These are phyloP conservation scores for Triticum turgidum DNA, from an alignment of 176 grass and related monocot species.

Conservation along the genomic window DNA sequence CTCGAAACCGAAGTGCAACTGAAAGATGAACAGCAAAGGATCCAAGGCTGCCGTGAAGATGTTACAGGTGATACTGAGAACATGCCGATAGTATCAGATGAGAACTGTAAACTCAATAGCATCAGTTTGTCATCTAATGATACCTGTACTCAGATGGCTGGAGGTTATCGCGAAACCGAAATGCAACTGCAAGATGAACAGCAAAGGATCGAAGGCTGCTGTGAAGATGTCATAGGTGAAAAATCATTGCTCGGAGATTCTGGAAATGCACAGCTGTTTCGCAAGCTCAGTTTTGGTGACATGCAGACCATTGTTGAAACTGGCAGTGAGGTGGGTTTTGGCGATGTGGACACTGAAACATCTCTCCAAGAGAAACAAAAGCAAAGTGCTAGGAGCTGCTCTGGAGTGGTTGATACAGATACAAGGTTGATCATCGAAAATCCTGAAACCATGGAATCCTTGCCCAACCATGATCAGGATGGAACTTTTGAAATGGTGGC, in stretches of 20 bases:
- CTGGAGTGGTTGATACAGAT: slow-evolving; percentile 26
- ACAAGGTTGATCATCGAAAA: slow-evolving; percentile 11
- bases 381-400: not conserved
- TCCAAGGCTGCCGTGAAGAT: slow-evolving; percentile 17
- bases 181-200: slow-evolving; percentile 8
- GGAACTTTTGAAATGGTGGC: slow-evolving; percentile 16
- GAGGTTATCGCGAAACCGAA: slow-evolving; percentile 8
- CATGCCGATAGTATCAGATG: slow-evolving; percentile 19
- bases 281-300: not conserved
- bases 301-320: slow-evolving; percentile 3
- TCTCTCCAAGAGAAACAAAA: slow-evolving; percentile 24
- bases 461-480: not conserved
- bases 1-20: slow-evolving; percentile 19
- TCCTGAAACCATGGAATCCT: slow-evolving; percentile 26
- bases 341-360: slow-evolving; percentile 19
- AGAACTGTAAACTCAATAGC: slow-evolving; percentile 1
- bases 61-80: too few species aligned
- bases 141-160: slow-evolving; percentile 9
- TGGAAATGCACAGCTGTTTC: not conserved
- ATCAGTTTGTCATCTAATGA: slow-evolving; percentile 16
- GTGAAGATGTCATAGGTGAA: slow-evolving; percentile 7
- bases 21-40: slow-evolving; percentile 20
- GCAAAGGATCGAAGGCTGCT: slow-evolving; percentile 11
- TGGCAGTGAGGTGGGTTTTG: slow-evolving; percentile 18
- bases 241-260: slow-evolving; percentile 21